Base-by-base conservation (phyloP, 129 eudicot species). In the Ambrosia artemisiifolia region DNA sequence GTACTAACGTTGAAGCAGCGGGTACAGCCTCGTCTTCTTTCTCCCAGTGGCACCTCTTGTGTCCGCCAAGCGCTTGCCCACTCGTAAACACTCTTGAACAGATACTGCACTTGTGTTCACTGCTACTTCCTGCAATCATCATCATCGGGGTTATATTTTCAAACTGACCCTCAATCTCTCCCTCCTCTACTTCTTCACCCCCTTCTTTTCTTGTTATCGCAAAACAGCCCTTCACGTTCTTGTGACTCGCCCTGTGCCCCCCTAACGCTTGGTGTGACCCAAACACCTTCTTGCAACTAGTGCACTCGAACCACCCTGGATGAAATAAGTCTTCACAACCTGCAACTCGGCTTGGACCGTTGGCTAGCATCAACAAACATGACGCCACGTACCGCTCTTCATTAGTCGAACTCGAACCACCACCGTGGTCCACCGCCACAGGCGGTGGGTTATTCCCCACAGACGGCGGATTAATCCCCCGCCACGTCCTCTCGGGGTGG, bases 401-500 rank as follows among this genome's bases (percentile, higher is more conserved):
- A 9, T 76, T 83, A 2, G 75, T 77, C 2, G 86, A 75, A 16
- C 57, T 14, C 35, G 63, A 16, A 11, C 62, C 79, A 8, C n/a
- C 79, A 8, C 11, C 14, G 12, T 46, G 67, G 50, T 46, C 57
- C 17, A 19, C 69, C 43, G 17, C 72, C 75, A 35, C 70, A 7
- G 91, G 79, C 0, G 96, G 97, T 2, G 91, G 96, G 72, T 88
- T 88, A 16, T 88, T 91, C 38, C 97, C 97, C 10, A 24, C 28
- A 24, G 28, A 0, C 28, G 28, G 28, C 1, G 28, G 95, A 73
- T 88, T 88, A 16, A 91, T 91, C 38, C 97, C 97, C 10, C 96
- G 87, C 98, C 98, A 92, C 63, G 85, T 83, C 65, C 98, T 85
- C 61, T 92, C 98, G 1, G 98, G 98, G 80, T 92, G 98, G 86